phyloP scores from a whole-genome alignment of 495 filamentous ascomycete species.

The Mycothermus thermophilus region DNA sequence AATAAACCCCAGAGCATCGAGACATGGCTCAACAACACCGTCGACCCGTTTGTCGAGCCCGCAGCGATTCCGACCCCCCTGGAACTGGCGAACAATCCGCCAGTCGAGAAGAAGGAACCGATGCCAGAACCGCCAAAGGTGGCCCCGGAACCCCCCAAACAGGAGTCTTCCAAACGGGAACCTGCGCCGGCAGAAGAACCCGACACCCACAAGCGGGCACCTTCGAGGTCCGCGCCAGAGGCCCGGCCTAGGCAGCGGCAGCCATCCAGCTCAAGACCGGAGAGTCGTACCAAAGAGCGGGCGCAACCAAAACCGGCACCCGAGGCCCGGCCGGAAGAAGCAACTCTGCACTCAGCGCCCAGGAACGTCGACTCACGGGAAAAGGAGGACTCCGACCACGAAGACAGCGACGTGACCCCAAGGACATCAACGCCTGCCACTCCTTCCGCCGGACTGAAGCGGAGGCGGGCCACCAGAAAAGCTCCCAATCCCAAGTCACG shows the following conservation, averaged over 20 bases:
- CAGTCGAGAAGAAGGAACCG: neutral
- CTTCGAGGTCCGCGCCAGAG: neutral
- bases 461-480: constrained; percentile 34
- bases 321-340: constrained; percentile 2
- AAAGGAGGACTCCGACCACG: constrained; percentile 7
- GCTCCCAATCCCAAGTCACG: constrained; percentile 27
- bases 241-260: too few relatives aligned
- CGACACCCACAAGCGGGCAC: neutral
- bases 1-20: constrained; percentile 52
- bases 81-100: too few relatives aligned
- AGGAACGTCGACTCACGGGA: neutral
- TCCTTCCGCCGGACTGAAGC: constrained; percentile 26
- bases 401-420: constrained; percentile 16
- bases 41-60: constrained; percentile 56
- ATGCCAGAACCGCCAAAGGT: neutral
- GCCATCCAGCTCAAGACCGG: neutral
- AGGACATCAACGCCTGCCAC: constrained; percentile 18
- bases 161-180: neutral
- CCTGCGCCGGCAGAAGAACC: neutral
- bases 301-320: too few relatives aligned
- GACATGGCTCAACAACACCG: constrained; percentile 59
- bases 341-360: neutral
- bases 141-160: neutral
- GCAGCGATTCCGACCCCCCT: constrained; percentile 15
- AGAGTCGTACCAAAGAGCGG: too few relatives aligned